Evolutionary conservation across 805 yeast genomes (phyloP), one percentile per base, ranked within the genome.

Genomic region (Cyberlindnera euphorbiiphila): DNA sequence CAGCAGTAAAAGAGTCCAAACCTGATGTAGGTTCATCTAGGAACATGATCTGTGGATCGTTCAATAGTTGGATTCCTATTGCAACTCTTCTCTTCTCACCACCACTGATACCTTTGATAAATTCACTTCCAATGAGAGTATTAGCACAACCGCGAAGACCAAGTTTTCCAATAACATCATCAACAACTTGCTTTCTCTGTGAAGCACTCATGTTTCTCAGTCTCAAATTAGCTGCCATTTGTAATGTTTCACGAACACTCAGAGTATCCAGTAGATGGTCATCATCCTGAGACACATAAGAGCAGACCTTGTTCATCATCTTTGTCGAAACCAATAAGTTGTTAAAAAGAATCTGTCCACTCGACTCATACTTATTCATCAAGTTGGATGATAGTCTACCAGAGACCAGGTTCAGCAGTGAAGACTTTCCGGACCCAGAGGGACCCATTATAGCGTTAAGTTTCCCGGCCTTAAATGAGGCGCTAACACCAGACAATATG

Each of bases 21-120:
- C 96, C 96, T 4, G 95, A 84, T 0, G 96, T 87, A 1, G 96
- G 95, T 54, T 87, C 96, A 58, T 87, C 96, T 16, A 87, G 61
- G 34, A 87, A 69, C 28, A 87, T 54, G 20, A 87, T 69, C 39
- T 79, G 78, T 0, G 95, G 94, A 36, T 78, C 76, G 39, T 79
- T 78, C 26, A 87, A 62, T 22, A 87, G 62, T 54, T 87, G 95
- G 32, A 85, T 74, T 2, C 88, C 93, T 57, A 87, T 85, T 0
- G 91, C 78, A 1, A 87, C 84, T 49, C 96, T 68, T 51, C 95
- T 70, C 53, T 85, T 86, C 55, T 88, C 96, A 39, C 87, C 88
- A 11, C 88, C 88, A 37, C 83, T 76, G 8, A 81, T 74, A n/a
- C 87, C 87, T 50, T 80, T 80, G 8, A 71, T 62, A 34, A 76